phyloP scores from a whole-genome alignment of 495 filamentous ascomycete species.

The Amphirosellinia nigrospora region DNA sequence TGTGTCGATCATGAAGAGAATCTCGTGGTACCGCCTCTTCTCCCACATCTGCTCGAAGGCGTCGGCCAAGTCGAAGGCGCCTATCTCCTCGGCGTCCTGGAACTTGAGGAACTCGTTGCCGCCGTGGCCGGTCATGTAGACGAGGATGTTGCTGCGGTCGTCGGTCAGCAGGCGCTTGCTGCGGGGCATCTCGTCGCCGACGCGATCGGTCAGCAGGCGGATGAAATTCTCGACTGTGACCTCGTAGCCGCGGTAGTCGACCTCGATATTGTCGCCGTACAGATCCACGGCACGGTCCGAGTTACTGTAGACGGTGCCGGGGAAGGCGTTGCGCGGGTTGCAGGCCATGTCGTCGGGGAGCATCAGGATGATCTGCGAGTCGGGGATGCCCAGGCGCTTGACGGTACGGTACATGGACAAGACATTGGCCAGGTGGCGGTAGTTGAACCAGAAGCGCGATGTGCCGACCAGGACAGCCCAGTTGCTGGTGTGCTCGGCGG shows the following conservation, averaged over 20 bases:
- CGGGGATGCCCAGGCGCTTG: slow-evolving; percentile 95
- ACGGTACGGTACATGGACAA: slow-evolving; percentile 98
- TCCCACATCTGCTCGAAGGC: slow-evolving; percentile 99
- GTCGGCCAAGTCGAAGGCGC: slow-evolving; percentile 93
- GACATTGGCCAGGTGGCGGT: slow-evolving; percentile 96
- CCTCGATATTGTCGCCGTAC: slow-evolving; percentile 98
- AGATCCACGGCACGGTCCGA: slow-evolving; percentile 93
- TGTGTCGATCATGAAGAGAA: slow-evolving; percentile 99
- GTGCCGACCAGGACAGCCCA: slow-evolving; percentile 98
- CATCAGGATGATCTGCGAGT: slow-evolving; percentile 99
- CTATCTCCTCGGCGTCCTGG: slow-evolving; percentile 97
- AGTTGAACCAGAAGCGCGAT: slow-evolving; percentile 99
- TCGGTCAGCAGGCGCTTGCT: slow-evolving; percentile 92
- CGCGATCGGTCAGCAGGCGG: slow-evolving; percentile 88
- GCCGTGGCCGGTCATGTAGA: slow-evolving; percentile 99
- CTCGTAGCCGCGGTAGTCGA: slow-evolving; percentile 97
- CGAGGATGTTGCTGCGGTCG: slow-evolving; percentile 91
- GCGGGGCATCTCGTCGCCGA: slow-evolving; percentile 89
- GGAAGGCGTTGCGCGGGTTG: slow-evolving; percentile 97
- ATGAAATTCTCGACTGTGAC: slow-evolving; percentile 99
- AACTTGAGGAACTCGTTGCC: slow-evolving; percentile 99
- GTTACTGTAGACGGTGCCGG: slow-evolving; percentile 97
- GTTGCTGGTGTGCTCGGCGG: slow-evolving; percentile 91
- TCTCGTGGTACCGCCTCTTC: slow-evolving; percentile 87
- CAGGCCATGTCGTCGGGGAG: slow-evolving; percentile 99